phyloP scores from a whole-genome alignment of 306 rosid species.

The Dryas drummondii region DNA sequence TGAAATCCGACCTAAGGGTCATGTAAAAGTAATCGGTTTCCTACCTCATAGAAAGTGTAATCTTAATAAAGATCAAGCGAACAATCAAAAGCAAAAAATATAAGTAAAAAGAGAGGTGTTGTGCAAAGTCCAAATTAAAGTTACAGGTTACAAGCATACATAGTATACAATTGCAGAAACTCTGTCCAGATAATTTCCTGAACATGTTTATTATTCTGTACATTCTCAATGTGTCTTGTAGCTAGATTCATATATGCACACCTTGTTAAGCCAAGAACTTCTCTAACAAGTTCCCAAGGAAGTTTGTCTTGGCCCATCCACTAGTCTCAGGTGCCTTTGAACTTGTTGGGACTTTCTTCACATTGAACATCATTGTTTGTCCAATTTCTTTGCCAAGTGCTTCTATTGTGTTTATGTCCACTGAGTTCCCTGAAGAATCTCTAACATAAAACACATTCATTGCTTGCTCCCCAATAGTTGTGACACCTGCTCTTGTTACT shows the following conservation, averaged over 20 bases:
- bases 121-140: constrained; percentile 10
- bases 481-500: constrained; percentile 70
- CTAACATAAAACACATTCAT: constrained; percentile 76
- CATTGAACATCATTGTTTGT: constrained; percentile 61
- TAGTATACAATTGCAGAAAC: constrained; percentile 27
- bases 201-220: constrained; percentile 46
- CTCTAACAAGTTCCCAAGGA: constrained; percentile 79
- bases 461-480: constrained; percentile 77
- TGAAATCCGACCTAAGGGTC: too few species aligned
- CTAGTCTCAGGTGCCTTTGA: constrained; percentile 54
- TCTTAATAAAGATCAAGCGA: neutral
- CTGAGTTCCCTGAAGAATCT: constrained; percentile 72
- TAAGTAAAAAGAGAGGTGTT: neutral
- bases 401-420: constrained; percentile 56
- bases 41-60: too few species aligned
- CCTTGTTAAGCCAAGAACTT: constrained; percentile 51
- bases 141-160: constrained; percentile 25
- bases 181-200: constrained; percentile 29
- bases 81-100: neutral
- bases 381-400: constrained; percentile 72
- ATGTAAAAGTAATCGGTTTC: too few species aligned
- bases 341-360: constrained; percentile 60
- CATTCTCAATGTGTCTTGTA: constrained; percentile 25
- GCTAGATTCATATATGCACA: constrained; percentile 11
- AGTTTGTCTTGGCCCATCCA: constrained; percentile 77